phyloP scores from a whole-genome alignment of 305 asterid genomes.

The Salvia sclarea region DNA sequence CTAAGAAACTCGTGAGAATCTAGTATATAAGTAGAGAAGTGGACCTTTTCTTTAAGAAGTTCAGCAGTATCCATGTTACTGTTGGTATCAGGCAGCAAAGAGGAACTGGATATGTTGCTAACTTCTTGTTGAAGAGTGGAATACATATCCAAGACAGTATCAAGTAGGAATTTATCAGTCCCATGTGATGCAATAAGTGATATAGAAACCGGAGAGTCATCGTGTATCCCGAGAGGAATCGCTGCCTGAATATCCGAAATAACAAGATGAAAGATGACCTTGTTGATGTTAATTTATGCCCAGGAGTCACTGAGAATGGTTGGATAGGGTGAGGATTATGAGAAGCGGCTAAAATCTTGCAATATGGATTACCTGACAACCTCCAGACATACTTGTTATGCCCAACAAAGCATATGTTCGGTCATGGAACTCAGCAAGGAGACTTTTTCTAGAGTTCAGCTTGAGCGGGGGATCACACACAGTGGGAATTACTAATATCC shows the following conservation, averaged over 20 bases:
- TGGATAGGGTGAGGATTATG: constrained; percentile 7
- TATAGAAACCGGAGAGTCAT: constrained; percentile 62
- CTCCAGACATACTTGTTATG: constrained; percentile 80
- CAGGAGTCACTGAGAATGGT: not conserved
- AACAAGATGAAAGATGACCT: constrained; percentile 12
- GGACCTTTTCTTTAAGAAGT: constrained; percentile 88
- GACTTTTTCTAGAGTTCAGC: constrained; percentile 50
- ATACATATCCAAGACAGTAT: constrained; percentile 78
- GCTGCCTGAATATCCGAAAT: constrained; percentile 52
- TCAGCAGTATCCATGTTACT: constrained; percentile 75
- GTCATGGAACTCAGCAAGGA: constrained; percentile 53
- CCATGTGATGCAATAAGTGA: constrained; percentile 85
- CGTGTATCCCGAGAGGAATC: constrained; percentile 75
- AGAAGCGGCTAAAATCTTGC: constrained; percentile 28
- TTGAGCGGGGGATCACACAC: constrained; percentile 75
- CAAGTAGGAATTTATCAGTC: constrained; percentile 86
- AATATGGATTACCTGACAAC: constrained; percentile 66
- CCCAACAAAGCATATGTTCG: constrained; percentile 62
- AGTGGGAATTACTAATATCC: constrained; percentile 76
- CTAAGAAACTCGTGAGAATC: not conserved
- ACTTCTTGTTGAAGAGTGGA: constrained; percentile 76
- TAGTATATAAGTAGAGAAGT: constrained; percentile 19
- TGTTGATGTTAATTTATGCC: not conserved
- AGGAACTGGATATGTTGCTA: constrained; percentile 44
- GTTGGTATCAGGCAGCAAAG: constrained; percentile 51